Evolutionary conservation across 176 grass and related monocot species (phyloP).

Genomic region (Dendrocalamus sinicus): DNA sequence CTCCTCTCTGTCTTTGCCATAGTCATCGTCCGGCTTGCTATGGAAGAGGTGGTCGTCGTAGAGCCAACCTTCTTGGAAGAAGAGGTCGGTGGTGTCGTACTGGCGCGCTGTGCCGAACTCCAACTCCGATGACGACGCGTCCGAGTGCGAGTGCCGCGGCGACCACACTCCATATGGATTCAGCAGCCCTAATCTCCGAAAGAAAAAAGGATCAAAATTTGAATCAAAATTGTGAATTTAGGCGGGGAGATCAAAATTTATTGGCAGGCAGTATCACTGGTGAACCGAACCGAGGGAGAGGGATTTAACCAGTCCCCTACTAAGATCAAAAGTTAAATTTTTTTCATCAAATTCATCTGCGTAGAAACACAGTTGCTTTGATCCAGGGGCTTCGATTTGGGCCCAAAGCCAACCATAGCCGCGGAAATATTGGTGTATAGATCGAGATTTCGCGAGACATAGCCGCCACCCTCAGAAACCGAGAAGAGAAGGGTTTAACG

Average conservation of each 20-base stretch:
- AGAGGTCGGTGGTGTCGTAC: conserved; percentile 66
- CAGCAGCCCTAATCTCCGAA: conserved; percentile 56
- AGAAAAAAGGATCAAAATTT: conserved; percentile 12
- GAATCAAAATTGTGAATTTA: background rate
- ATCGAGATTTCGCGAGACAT: conserved; percentile 41
- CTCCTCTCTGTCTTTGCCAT: conserved; percentile 51
- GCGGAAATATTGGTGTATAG: conserved; percentile 37
- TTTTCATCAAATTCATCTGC: background rate
- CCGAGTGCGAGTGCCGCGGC: conserved; percentile 58
- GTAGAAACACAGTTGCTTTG: background rate
- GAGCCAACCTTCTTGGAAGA: conserved; percentile 82
- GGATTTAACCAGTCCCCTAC: conserved; percentile 39
- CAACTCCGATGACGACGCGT: conserved; percentile 72
- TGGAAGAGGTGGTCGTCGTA: conserved; percentile 73
- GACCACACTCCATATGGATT: conserved; percentile 95
- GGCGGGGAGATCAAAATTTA: conserved; percentile 16
- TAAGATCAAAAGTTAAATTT: background rate
- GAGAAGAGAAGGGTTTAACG: conserved; percentile 36
- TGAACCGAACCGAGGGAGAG: background rate
- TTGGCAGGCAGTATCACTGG: background rate
- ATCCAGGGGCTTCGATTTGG: conserved; percentile 23
- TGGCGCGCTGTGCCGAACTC: conserved; percentile 92
- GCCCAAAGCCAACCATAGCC: background rate
- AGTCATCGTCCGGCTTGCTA: conserved; percentile 34
- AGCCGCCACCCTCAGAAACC: conserved; percentile 17